Percentiles rank a stretch among this genome's conserved stretches.
Conservation (phyloP, 441 rosid species). For the Geranium incanum region DNA sequence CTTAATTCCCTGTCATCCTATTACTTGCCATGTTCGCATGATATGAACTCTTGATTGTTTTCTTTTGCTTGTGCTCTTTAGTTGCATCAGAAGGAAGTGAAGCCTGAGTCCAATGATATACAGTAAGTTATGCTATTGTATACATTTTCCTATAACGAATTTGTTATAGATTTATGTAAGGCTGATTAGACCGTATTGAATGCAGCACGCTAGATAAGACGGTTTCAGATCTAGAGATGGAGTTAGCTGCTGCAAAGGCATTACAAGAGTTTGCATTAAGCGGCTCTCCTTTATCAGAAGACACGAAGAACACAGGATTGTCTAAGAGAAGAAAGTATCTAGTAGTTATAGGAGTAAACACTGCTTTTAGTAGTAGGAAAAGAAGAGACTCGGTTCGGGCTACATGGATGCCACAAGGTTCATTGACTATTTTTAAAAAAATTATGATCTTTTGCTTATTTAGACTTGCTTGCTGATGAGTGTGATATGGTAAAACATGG, state of each 20-base stretch:
- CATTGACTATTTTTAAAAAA: constrained; percentile 1
- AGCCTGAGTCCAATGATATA: constrained; percentile 53
- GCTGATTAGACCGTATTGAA: constrained; percentile 17
- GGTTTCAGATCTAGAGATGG: constrained; percentile 87
- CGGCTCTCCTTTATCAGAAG: constrained; percentile 73
- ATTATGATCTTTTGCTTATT: constrained; percentile 10
- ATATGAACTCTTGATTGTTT: background rate
- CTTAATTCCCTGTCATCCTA: constrained; percentile 10
- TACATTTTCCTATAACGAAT: constrained; percentile 11
- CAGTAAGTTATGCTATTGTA: constrained; percentile 37
- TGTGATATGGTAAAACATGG: constrained; percentile 11
- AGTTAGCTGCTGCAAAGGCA: constrained; percentile 87
- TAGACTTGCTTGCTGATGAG: constrained; percentile 12
- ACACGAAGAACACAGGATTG: constrained; percentile 35
- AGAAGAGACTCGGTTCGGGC: constrained; percentile 89
- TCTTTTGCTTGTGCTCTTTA: constrained; percentile 36
- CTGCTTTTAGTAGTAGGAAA: constrained; percentile 90
- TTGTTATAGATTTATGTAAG: constrained; percentile 11
- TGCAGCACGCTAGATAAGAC: constrained; percentile 80
- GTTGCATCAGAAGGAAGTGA: constrained; percentile 71
- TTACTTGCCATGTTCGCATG: background rate
- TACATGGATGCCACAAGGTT: constrained; percentile 99
- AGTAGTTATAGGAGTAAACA: constrained; percentile 88
- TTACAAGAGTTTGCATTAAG: constrained; percentile 55
- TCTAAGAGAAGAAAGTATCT: constrained; percentile 50